Conservation (phyloP, 306 rosid genomes). For the Malus orientalis region DNA sequence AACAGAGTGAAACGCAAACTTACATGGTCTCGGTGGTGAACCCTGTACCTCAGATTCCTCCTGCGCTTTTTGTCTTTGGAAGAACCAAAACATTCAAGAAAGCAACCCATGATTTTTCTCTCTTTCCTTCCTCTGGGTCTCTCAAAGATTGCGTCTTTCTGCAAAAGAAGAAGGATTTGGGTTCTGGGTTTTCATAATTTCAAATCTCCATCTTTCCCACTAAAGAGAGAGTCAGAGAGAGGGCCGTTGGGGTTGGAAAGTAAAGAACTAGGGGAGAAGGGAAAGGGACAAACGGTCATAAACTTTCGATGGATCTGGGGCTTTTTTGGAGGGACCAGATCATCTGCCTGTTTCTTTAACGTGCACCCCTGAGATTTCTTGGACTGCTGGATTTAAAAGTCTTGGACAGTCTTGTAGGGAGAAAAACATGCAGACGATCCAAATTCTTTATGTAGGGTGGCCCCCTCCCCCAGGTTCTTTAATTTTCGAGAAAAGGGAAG, state of each 20-base stretch:
- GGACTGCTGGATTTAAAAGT: too few relatives aligned
- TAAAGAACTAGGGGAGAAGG: slow-evolving; percentile 2
- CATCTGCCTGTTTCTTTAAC: too few relatives aligned
- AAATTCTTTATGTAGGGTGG: too few relatives aligned
- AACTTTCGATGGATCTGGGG: slow-evolving; percentile 3
- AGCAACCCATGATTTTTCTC: slow-evolving; percentile 54
- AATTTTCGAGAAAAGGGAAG: not conserved
- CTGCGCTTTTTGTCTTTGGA: slow-evolving; percentile 44
- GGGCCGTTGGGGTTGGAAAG: slow-evolving; percentile 14
- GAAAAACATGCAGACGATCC: too few relatives aligned
- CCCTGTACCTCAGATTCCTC: slow-evolving; percentile 30
- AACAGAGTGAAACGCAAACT: slow-evolving; percentile 2
- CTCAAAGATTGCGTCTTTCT: slow-evolving; percentile 15
- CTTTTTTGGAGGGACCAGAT: not conserved
- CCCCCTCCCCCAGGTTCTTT: not conserved
- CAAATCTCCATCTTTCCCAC: not conserved
- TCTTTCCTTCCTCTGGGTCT: slow-evolving; percentile 7
- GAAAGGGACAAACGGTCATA: slow-evolving; percentile 48
- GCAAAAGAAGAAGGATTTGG: not conserved
- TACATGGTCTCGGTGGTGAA: slow-evolving; percentile 38
- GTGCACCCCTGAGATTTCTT: too few relatives aligned
- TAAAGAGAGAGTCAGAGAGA: not conserved
- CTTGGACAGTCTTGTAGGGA: too few relatives aligned
- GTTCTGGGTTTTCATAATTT: slow-evolving; percentile 23
- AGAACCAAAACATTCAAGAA: slow-evolving; percentile 75